Conservation (phyloP, 2,329 filamentous ascomycete genomes). For the Celoporthe dispersa region DNA sequence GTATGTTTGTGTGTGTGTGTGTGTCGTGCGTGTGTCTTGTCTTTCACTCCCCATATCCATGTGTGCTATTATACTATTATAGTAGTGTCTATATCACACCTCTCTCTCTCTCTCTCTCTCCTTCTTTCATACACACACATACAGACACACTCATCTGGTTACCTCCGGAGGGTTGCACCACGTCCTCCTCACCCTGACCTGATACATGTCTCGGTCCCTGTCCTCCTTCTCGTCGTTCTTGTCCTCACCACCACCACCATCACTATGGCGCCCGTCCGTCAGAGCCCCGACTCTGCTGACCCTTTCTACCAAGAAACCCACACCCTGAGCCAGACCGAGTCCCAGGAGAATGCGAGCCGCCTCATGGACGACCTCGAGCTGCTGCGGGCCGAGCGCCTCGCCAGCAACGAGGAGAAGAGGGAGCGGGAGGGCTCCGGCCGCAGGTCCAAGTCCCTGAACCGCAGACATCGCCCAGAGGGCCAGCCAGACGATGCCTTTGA, state of each 20-base stretch:
- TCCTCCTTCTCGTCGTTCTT: background rate
- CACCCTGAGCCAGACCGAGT: constrained; percentile 33
- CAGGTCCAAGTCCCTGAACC: constrained; percentile 31
- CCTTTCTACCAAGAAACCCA: constrained; percentile 25
- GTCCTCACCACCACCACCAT: background rate
- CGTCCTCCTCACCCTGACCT: background rate
- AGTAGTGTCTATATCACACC: constrained; percentile 15
- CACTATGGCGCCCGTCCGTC: constrained; percentile 9
- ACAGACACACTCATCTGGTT: background rate
- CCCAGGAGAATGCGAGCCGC: constrained; percentile 41
- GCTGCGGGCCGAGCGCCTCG: constrained; percentile 50
- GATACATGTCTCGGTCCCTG: background rate
- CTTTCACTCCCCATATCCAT: constrained; percentile 1
- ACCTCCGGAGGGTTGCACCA: background rate
- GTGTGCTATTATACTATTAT: background rate
- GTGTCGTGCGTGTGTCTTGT: background rate
- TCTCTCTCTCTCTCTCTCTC: too few relatives aligned
- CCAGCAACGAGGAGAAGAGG: constrained; percentile 50
- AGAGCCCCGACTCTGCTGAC: constrained; percentile 15
- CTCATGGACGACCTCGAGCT: constrained; percentile 55
- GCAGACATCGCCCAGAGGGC: constrained; percentile 41
- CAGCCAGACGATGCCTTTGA: constrained; percentile 54
- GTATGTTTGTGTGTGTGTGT: background rate
- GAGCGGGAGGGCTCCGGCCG: constrained; percentile 35
- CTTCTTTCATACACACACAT: too few relatives aligned